These are phyloP conservation scores for Mucor saturninus DNA, from an alignment of 371 early-diverging fungal species.

Conservation along the genomic window DNA sequence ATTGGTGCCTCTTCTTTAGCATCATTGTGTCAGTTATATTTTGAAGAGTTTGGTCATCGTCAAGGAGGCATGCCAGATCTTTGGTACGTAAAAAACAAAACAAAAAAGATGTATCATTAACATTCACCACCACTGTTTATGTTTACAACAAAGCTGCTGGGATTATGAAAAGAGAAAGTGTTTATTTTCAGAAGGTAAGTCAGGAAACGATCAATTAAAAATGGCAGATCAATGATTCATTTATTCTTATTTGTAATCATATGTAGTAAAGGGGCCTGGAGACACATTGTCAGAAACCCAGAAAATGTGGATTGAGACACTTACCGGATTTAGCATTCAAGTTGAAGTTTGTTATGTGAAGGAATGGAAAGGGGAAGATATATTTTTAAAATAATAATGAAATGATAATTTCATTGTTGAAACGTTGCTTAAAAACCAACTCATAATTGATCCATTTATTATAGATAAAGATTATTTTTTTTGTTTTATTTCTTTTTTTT, in stretches of 20 bases:
- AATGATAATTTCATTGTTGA: not conserved
- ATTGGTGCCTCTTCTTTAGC: constrained; percentile 61
- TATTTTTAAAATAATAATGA: constrained; percentile 22
- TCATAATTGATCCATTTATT: too few species aligned
- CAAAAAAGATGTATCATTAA: not conserved
- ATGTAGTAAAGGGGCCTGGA: constrained; percentile 76
- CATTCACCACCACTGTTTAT: not conserved
- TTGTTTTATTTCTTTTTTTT: too few species aligned
- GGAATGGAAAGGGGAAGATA: constrained; percentile 56
- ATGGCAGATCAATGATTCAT: too few species aligned
- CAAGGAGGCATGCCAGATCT: constrained; percentile 76
- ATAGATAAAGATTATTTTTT: too few species aligned
- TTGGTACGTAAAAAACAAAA: constrained; percentile 52
- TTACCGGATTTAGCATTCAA: constrained; percentile 55
- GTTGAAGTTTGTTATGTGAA: constrained; percentile 73
- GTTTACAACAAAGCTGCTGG: constrained; percentile 55
- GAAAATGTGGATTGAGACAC: constrained; percentile 72
- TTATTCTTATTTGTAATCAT: too few species aligned
- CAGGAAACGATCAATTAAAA: not conserved
- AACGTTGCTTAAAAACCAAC: not conserved
- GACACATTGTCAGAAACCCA: constrained; percentile 80
- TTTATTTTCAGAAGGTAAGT: constrained; percentile 68
- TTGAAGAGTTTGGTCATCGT: constrained; percentile 69
- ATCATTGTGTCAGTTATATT: constrained; percentile 60
- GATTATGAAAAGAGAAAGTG: constrained; percentile 57